A percentile compares a stretch with the other conserved stretches of the same genome.
These are phyloP conservation scores for Capsicum baccatum DNA, from an alignment of 257 asterid genomes.

Conservation along the genomic window DNA sequence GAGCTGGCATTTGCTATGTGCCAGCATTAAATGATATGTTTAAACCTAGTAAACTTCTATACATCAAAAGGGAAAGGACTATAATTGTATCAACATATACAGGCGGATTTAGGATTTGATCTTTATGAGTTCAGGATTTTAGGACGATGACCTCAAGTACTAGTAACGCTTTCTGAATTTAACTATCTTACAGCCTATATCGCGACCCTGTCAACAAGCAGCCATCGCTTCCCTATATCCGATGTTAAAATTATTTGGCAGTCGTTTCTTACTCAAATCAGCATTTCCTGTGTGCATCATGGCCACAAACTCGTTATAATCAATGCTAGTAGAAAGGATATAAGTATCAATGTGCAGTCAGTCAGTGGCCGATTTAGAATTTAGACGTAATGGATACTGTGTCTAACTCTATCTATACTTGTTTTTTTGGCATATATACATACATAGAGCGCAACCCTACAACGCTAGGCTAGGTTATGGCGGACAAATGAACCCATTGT, in stretches of 20 bases:
- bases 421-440: neutral
- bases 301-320: slow-evolving; percentile 54
- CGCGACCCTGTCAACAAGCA: slow-evolving; percentile 27
- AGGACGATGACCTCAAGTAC: neutral
- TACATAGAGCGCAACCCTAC: neutral
- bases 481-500: neutral
- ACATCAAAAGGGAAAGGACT: neutral
- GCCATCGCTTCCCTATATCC: slow-evolving; percentile 36
- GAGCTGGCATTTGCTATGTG: slow-evolving; percentile 8
- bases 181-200: neutral
- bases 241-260: slow-evolving; percentile 29
- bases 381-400: neutral
- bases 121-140: neutral
- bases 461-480: neutral
- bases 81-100: neutral
- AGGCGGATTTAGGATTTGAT: neutral
- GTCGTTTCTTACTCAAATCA: slow-evolving; percentile 45
- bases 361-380: neutral
- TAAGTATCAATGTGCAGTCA: neutral
- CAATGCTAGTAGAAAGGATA: neutral
- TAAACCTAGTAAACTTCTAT: neutral
- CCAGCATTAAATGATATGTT: slow-evolving; percentile 16
- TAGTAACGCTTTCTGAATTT: neutral
- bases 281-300: slow-evolving; percentile 57
- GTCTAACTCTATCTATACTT: neutral